Evolutionary conservation across 177 flowering plant genomes (phyloP).

Genomic region (Vitis hybrid): DNA sequence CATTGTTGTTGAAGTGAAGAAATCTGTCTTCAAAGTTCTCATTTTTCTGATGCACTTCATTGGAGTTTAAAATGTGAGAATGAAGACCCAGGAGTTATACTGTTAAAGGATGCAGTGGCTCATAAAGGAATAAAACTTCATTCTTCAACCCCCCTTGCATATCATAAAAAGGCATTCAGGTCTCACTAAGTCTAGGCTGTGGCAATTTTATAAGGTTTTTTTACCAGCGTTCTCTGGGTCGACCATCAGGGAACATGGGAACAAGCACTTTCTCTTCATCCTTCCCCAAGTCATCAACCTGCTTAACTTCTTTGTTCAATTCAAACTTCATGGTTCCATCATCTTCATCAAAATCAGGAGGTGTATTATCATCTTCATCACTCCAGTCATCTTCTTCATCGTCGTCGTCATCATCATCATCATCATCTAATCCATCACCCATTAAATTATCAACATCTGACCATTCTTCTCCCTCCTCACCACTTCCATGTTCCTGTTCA

Average conservation of each 20-base stretch:
- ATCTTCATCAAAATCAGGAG: slow-evolving; percentile 79
- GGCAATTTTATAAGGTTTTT: neutral
- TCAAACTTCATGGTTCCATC: slow-evolving; percentile 34
- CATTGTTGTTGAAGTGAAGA: neutral
- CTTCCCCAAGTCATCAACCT: slow-evolving; percentile 17
- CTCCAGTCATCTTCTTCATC: slow-evolving; percentile 59
- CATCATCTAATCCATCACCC: slow-evolving; percentile 29
- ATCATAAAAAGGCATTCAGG: no score
- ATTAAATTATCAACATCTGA: slow-evolving; percentile 40
- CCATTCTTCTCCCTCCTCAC: slow-evolving; percentile 49
- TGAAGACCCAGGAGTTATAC: no score
- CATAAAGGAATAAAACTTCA: no score
- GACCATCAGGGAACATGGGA: slow-evolving; percentile 75
- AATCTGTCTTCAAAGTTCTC: neutral
- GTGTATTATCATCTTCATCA: slow-evolving; percentile 69
- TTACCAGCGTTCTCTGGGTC: slow-evolving; percentile 94
- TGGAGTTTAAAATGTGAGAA: neutral
- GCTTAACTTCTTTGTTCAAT: slow-evolving; percentile 23
- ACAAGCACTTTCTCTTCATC: slow-evolving; percentile 41
- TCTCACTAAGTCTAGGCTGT: no score
- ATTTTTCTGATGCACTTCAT: no score
- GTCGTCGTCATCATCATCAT: slow-evolving; percentile 41
- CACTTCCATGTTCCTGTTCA: slow-evolving; percentile 28
- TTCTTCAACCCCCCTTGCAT: no score
- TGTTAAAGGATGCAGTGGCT: no score